Evolutionary conservation across 1,284 basidiomycete species (phyloP).

Genomic region (Sphagnurus paluster): DNA sequence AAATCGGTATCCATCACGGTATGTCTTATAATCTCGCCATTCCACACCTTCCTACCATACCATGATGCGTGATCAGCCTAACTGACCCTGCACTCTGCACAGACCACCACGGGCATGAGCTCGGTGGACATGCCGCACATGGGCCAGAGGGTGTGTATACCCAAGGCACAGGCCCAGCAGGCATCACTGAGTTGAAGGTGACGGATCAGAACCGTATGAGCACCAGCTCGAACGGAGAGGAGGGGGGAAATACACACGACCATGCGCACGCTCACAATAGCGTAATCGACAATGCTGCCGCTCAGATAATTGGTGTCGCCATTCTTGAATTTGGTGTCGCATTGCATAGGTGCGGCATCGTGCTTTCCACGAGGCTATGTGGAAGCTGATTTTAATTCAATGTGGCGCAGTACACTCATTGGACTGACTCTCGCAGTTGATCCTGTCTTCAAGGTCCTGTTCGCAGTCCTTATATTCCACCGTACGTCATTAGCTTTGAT

Average conservation of each 20-base stretch:
- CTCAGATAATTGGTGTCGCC: conserved; percentile 84
- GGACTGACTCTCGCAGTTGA: conserved; percentile 93
- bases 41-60: conserved; percentile 3
- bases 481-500: conserved; percentile 44
- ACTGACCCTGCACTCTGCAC: too few relatives aligned
- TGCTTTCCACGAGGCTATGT: neutral
- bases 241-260: conserved; percentile 12
- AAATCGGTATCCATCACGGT: conserved; percentile 59
- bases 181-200: conserved; percentile 17
- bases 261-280: too few relatives aligned
- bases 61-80: too few relatives aligned
- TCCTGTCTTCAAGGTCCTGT: conserved; percentile 78
- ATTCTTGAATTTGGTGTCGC: conserved; percentile 93
- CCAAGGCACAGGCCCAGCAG: conserved; percentile 14
- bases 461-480: conserved; percentile 91
- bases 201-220: conserved; percentile 11
- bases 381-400: neutral
- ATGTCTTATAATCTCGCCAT: conserved; percentile 15
- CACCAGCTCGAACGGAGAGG: conserved; percentile 27
- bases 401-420: conserved; percentile 71
- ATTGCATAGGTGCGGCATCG: conserved; percentile 68
- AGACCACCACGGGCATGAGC: conserved; percentile 70
- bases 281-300: conserved; percentile 46
- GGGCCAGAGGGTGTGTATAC: conserved; percentile 50
- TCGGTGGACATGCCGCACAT: conserved; percentile 69